phyloP scores from a whole-genome alignment of 805 yeast genomes.

The Ogataea parapolymorpha region DNA sequence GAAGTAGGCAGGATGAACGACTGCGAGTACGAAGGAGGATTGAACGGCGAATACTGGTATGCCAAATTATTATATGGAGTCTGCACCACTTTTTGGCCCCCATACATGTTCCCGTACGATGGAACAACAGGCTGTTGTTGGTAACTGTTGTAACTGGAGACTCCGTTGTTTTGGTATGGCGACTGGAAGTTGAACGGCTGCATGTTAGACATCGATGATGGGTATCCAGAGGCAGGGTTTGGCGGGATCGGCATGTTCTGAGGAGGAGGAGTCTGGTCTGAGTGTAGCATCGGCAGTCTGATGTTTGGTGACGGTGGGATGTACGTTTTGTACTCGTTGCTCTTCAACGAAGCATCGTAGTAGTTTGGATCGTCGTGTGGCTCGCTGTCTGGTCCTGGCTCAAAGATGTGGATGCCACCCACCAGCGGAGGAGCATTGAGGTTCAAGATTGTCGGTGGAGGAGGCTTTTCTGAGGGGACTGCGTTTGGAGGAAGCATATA shows the following conservation, averaged over 20 bases:
- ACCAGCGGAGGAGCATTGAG: slow-evolving; percentile 90
- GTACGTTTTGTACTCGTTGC: slow-evolving; percentile 29
- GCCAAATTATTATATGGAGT: slow-evolving; percentile 31
- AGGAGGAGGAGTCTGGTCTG: slow-evolving; percentile 18
- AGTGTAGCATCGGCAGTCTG: slow-evolving; percentile 20
- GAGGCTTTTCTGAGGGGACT: slow-evolving; percentile 66
- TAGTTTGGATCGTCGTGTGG: slow-evolving; percentile 70
- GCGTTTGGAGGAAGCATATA: slow-evolving; percentile 75
- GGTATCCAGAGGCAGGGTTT: slow-evolving; percentile 3
- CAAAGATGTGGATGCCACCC: slow-evolving; percentile 84
- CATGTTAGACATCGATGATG: slow-evolving; percentile 6
- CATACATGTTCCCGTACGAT: slow-evolving; percentile 13
- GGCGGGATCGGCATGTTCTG: slow-evolving; percentile 16
- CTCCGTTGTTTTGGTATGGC: slow-evolving; percentile 8
- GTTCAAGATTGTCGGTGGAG: slow-evolving; percentile 78
- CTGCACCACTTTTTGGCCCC: slow-evolving; percentile 30
- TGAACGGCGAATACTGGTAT: slow-evolving; percentile 31
- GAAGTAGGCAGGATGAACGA: slow-evolving; percentile 37
- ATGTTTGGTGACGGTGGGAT: slow-evolving; percentile 31
- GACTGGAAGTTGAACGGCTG: slow-evolving; percentile 13
- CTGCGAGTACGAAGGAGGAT: slow-evolving; percentile 30
- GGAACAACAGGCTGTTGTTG: slow-evolving; percentile 12
- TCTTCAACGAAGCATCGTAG: slow-evolving; percentile 27
- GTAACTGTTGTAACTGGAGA: slow-evolving; percentile 10
- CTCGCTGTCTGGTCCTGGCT: slow-evolving; percentile 53